Evolutionary conservation across 2,329 filamentous ascomycete species (phyloP).

Genomic region (Penicillium aurantiogriseum): DNA sequence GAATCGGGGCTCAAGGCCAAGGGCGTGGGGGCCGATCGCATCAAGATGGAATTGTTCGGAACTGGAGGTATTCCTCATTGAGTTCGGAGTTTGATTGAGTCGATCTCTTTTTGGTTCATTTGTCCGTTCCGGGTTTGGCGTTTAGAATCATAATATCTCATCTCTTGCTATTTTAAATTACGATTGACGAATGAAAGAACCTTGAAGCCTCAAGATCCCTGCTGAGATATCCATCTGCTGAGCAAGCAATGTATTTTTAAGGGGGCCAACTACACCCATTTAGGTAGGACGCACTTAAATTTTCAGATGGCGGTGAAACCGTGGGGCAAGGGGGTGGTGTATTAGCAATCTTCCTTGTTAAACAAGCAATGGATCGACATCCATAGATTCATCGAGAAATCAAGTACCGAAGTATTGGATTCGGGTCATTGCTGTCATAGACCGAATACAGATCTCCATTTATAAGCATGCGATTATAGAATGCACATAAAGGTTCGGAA

Average conservation of each 20-base stretch:
- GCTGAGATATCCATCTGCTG: background rate
- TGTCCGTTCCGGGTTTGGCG: background rate
- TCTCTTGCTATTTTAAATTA: constrained; percentile 1
- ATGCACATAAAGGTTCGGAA: background rate
- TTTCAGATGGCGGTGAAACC: background rate
- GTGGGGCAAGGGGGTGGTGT: background rate
- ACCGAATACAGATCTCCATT: background rate
- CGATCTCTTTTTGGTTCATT: background rate
- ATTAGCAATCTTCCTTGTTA: background rate
- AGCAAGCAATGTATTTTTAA: background rate
- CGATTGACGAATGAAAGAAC: background rate
- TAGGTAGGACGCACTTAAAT: background rate
- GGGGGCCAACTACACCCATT: background rate
- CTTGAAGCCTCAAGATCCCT: no score
- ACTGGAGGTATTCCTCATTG: constrained; percentile 48
- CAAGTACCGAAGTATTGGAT: background rate
- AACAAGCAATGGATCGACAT: background rate
- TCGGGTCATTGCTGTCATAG: background rate
- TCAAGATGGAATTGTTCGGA: constrained; percentile 68
- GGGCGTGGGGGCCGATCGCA: constrained; percentile 58
- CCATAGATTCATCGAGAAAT: background rate
- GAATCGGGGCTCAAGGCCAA: constrained; percentile 52
- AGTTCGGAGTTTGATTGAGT: background rate
- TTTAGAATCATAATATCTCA: constrained; percentile 4
- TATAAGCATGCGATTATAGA: background rate